Conservation (phyloP, 306 rosid species). For the Fragaria ananassa region DNA sequence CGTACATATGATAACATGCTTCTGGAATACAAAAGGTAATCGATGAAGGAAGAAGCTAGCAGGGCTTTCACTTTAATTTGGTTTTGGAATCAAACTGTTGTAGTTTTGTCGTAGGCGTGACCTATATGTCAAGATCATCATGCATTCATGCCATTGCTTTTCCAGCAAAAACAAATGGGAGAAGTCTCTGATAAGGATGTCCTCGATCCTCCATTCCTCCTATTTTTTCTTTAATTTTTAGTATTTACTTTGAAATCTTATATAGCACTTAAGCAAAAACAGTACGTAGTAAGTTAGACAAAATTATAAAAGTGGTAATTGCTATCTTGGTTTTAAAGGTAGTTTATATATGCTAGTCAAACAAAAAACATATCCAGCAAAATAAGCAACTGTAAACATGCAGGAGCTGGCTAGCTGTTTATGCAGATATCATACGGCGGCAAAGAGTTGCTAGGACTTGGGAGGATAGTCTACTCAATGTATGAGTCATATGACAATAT, state of each 20-base stretch:
- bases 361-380: not conserved
- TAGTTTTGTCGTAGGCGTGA: conserved; percentile 13
- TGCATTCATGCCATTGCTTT: not conserved
- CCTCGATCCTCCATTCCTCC: not conserved
- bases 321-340: not conserved
- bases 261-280: not conserved
- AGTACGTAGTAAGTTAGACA: not conserved
- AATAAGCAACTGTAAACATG: not conserved
- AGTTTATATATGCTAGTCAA: not conserved
- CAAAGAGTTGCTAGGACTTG: not conserved
- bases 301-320: not conserved
- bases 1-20: conserved; percentile 26
- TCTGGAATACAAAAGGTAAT: conserved; percentile 32
- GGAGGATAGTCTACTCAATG: not conserved
- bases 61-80: not conserved
- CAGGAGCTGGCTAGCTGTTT: not conserved
- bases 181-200: not conserved
- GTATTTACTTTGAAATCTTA: not conserved
- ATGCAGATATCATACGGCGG: not conserved
- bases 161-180: not conserved
- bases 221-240: not conserved
- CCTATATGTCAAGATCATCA: not conserved
- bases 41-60: not conserved
- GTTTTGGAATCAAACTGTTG: not conserved
- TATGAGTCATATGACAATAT: not conserved